phyloP scores from a whole-genome alignment of 2,329 filamentous ascomycete genomes.

The Diaporthe vaccinii region DNA sequence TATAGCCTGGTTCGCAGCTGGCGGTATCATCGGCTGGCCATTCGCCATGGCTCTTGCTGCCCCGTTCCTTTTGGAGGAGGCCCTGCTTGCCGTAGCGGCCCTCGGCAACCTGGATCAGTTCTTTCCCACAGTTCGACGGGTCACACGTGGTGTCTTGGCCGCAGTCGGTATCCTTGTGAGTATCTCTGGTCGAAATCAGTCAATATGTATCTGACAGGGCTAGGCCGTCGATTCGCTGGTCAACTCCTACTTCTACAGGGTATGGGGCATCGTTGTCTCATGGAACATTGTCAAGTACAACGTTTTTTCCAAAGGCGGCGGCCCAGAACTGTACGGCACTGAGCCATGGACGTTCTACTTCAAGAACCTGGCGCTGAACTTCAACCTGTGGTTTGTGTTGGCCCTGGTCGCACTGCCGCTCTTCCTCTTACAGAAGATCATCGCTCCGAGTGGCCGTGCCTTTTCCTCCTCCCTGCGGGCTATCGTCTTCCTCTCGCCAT shows the following conservation, averaged over 20 bases:
- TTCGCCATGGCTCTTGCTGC: constrained; percentile 87
- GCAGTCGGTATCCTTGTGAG: constrained; percentile 79
- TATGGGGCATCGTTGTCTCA: constrained; percentile 77
- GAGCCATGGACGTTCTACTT: constrained; percentile 98
- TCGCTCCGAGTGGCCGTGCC: constrained; percentile 72
- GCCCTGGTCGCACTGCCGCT: constrained; percentile 82
- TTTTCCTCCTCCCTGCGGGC: constrained; percentile 81
- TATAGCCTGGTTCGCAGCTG: constrained; percentile 91
- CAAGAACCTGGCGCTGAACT: constrained; percentile 91
- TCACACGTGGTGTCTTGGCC: constrained; percentile 76
- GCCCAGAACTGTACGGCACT: constrained; percentile 93
- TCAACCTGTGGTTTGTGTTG: constrained; percentile 93
- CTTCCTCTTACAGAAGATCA: constrained; percentile 78
- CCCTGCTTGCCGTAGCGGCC: constrained; percentile 63
- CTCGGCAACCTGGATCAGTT: constrained; percentile 71
- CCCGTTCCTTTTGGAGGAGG: constrained; percentile 86
- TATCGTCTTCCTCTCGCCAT: constrained; percentile 83
- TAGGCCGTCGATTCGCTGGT: constrained; percentile 78
- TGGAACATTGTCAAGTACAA: constrained; percentile 98
- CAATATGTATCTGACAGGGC: constrained; percentile 45
- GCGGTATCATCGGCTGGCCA: constrained; percentile 91
- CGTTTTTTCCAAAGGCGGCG: constrained; percentile 84
- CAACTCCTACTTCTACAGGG: constrained; percentile 89
- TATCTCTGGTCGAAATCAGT: constrained; percentile 37
- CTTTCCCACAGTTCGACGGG: constrained; percentile 69